Evolutionary conservation across 495 filamentous ascomycete species (phyloP).

Genomic region (Aspergillus sclerotiicarbonarius): DNA sequence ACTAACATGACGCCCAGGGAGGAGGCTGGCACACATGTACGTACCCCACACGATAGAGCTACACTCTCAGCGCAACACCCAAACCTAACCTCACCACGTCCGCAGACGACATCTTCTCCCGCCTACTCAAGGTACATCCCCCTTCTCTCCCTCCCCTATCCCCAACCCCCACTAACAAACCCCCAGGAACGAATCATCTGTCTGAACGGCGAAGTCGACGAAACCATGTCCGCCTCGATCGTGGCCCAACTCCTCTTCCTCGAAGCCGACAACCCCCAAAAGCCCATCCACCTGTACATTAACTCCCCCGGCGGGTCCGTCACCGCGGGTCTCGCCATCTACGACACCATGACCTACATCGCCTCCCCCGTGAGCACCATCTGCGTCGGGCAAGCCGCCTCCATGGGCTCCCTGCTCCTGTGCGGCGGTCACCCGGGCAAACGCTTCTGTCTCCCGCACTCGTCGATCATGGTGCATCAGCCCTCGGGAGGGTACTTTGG

Average conservation of each 20-base stretch:
- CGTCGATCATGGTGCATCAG: conserved; percentile 94
- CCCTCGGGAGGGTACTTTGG: conserved; percentile 88
- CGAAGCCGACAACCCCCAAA: conserved; percentile 92
- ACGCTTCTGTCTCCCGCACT: conserved; percentile 85
- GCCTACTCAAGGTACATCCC: conserved; percentile 63
- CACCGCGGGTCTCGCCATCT: conserved; percentile 91
- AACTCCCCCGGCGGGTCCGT: conserved; percentile 96
- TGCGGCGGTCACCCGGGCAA: conserved; percentile 83
- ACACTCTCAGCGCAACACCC: conserved; percentile 10
- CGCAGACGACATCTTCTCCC: conserved; percentile 85
- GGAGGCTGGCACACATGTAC: conserved; percentile 89
- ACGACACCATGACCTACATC: conserved; percentile 99
- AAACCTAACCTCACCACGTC: conserved; percentile 19
- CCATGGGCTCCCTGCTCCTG: conserved; percentile 88
- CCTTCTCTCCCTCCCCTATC: neutral
- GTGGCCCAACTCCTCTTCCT: conserved; percentile 97
- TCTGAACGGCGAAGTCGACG: conserved; percentile 89
- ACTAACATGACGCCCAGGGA: conserved; percentile 54
- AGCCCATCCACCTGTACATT: conserved; percentile 95
- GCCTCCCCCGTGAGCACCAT: conserved; percentile 87
- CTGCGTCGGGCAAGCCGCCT: conserved; percentile 90
- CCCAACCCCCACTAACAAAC: neutral
- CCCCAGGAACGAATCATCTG: conserved; percentile 88
- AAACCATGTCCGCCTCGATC: conserved; percentile 81
- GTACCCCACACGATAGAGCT: conserved; percentile 23